Conservation (phyloP, 768 basidiomycete genomes). For the Tylopilus plumbeoviolaceoides region DNA sequence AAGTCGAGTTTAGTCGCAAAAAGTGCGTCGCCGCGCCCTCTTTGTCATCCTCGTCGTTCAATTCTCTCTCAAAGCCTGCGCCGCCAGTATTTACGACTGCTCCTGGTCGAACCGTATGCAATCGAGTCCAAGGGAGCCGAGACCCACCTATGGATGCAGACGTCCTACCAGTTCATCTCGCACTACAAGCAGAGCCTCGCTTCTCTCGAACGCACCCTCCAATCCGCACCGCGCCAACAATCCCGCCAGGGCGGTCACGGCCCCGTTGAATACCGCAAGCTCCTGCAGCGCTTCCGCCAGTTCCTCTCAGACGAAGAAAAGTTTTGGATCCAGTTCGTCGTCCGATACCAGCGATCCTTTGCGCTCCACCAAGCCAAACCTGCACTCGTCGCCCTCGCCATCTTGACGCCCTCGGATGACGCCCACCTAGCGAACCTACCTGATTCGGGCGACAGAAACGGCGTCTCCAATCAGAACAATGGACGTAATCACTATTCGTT, state of each 20-base stretch:
- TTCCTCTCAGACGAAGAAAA: slow-evolving; percentile 88
- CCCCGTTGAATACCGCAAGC: slow-evolving; percentile 79
- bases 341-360: slow-evolving; percentile 71
- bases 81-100: slow-evolving; percentile 61
- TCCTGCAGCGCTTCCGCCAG: slow-evolving; percentile 82
- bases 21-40: slow-evolving; percentile 43
- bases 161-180: slow-evolving; percentile 80
- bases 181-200: slow-evolving; percentile 76
- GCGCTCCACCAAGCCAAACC: slow-evolving; percentile 60
- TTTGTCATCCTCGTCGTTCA: neutral
- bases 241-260: slow-evolving; percentile 44
- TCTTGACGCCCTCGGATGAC: slow-evolving; percentile 42
- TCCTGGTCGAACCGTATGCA: slow-evolving; percentile 65
- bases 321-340: slow-evolving; percentile 82
- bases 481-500: slow-evolving; percentile 63
- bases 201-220: slow-evolving; percentile 56
- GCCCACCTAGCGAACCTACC: slow-evolving; percentile 22
- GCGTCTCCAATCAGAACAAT: slow-evolving; percentile 22
- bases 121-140: slow-evolving; percentile 77
- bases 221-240: slow-evolving; percentile 37
- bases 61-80: slow-evolving; percentile 49
- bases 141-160: slow-evolving; percentile 89
- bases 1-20: slow-evolving; percentile 83
- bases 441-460: slow-evolving; percentile 20
- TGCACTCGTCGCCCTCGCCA: slow-evolving; percentile 53